A percentile compares a stretch with the other conserved stretches of the same genome.
Conservation (phyloP, 768 basidiomycete genomes). For the Macrolepiota dolichaula region DNA sequence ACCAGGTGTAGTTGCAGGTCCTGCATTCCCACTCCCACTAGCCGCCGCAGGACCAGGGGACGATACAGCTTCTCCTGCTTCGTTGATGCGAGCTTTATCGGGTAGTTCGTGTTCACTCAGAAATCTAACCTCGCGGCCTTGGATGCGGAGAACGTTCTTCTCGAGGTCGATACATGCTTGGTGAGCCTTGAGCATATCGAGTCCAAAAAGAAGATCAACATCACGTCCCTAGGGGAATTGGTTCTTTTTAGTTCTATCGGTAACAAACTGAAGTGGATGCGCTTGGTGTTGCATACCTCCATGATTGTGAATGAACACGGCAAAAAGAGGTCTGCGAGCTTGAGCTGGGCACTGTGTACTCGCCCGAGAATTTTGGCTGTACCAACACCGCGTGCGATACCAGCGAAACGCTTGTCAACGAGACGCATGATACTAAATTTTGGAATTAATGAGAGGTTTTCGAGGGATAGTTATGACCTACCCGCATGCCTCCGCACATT, state of each 20-base stretch:
- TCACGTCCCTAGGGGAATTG: constrained; percentile 61
- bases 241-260: neutral
- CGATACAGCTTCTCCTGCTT: constrained; percentile 19
- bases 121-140: constrained; percentile 85
- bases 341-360: constrained; percentile 91
- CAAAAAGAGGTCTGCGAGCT: constrained; percentile 77
- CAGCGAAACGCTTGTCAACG: constrained; percentile 80
- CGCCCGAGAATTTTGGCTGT: constrained; percentile 92
- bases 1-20: neutral
- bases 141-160: constrained; percentile 88
- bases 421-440: constrained; percentile 82
- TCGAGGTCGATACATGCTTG: constrained; percentile 94
- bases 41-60: constrained; percentile 6
- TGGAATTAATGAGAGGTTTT: neutral
- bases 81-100: constrained; percentile 55
- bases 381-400: constrained; percentile 91
- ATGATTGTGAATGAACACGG: constrained; percentile 94
- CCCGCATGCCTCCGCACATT: constrained; percentile 90
- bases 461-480: constrained; percentile 29
- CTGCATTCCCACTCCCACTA: constrained; percentile 1
- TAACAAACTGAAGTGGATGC: neutral
- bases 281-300: constrained; percentile 57
- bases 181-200: constrained; percentile 99
- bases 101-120: constrained; percentile 94
- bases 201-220: constrained; percentile 93